Conservation (phyloP, 257 asterid genomes). For the Plectranthus barbatus region DNA sequence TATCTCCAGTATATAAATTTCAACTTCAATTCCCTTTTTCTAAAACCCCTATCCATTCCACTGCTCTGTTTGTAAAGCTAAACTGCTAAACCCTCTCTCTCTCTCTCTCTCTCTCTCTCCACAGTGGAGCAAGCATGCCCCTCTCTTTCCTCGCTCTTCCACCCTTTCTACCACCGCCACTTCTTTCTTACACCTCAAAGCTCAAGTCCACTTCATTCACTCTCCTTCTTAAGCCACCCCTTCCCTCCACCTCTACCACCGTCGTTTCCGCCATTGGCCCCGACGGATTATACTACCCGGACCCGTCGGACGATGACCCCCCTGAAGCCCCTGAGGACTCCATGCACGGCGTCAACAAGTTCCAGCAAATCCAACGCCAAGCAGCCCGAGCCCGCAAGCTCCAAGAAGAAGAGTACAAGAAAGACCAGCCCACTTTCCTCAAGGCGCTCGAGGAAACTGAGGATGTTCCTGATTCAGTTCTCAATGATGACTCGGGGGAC, state of each 20-base stretch:
- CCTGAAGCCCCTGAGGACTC: constrained; percentile 95
- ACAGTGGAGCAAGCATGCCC: constrained; percentile 22
- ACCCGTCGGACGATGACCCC: constrained; percentile 83
- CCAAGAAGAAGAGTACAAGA: constrained; percentile 60
- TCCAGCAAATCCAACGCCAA: constrained; percentile 86
- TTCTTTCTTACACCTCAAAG: constrained; percentile 20
- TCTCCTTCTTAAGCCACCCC: constrained; percentile 26
- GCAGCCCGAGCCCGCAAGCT: constrained; percentile 61
- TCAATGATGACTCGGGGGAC: constrained; percentile 45
- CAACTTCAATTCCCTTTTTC: not conserved
- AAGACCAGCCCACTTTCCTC: constrained; percentile 53
- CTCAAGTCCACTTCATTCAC: constrained; percentile 20
- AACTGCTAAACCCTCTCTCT: constrained; percentile 13
- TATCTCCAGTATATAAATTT: not conserved
- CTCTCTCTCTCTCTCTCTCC: constrained; percentile 14
- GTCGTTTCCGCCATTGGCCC: constrained; percentile 62
- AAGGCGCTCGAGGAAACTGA: constrained; percentile 78
- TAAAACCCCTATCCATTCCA: constrained; percentile 20
- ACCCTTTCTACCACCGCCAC: constrained; percentile 33
- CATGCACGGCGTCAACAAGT: constrained; percentile 86
- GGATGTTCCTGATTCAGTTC: constrained; percentile 24
- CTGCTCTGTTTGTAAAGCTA: not conserved
- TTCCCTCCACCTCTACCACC: constrained; percentile 25
- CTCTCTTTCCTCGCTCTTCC: constrained; percentile 29
- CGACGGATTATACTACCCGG: constrained; percentile 72